Conservation (phyloP, 225 moss, liverwort and hornwort genomes). For the Climacium dendroides region DNA sequence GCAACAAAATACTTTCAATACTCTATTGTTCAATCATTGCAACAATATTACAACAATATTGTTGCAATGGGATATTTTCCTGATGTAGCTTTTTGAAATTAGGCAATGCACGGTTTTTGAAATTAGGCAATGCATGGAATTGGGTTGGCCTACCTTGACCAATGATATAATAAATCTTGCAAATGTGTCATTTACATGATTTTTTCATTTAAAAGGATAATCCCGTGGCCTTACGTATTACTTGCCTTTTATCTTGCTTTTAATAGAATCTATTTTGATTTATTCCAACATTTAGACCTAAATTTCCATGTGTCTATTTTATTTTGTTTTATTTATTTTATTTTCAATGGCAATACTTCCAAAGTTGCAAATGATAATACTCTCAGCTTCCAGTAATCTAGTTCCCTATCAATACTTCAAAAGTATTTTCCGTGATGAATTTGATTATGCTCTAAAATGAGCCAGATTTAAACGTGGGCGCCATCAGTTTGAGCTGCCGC, state of each 20-base stretch:
- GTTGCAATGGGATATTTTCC: too few relatives aligned
- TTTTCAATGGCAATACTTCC: too few relatives aligned
- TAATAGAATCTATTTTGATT: neutral
- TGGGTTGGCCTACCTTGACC: too few relatives aligned
- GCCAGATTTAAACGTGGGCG: too few relatives aligned
- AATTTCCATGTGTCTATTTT: neutral
- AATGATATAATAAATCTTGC: neutral
- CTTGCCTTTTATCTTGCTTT: neutral
- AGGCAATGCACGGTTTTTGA: too few relatives aligned
- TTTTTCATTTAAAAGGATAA: neutral
- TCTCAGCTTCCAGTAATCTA: neutral
- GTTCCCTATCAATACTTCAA: neutral
- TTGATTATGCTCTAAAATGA: neutral
- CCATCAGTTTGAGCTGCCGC: neutral
- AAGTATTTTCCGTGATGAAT: neutral
- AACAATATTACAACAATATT: too few relatives aligned
- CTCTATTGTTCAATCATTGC: too few relatives aligned
- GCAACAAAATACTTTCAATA: too few relatives aligned
- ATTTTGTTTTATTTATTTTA: neutral
- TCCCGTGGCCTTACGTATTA: rapidly evolving
- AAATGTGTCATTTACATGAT: neutral
- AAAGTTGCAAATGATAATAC: neutral
- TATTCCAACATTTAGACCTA: neutral
- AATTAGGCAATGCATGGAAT: too few relatives aligned
- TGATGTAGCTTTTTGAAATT: too few relatives aligned